Conservation (phyloP, 352 stramenopile species). For the Pythium folliculosum region DNA sequence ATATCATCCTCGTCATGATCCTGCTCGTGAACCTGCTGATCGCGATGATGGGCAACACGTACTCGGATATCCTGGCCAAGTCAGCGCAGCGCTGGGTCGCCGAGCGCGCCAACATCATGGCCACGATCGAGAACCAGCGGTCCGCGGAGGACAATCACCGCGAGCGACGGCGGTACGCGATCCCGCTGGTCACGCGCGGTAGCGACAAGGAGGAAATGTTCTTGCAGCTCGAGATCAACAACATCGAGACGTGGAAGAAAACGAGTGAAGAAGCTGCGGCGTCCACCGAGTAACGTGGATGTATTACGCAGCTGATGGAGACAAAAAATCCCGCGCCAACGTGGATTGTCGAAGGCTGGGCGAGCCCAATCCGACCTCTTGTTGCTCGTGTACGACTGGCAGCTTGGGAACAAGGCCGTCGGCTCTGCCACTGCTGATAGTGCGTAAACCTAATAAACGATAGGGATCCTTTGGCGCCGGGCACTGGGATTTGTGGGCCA, state of each 20-base stretch:
- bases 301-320: neutral
- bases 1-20: conserved; percentile 68
- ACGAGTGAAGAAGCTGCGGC: neutral
- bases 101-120: conserved; percentile 69
- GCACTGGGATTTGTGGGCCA: neutral
- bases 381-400: neutral
- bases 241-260: conserved; percentile 47
- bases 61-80: conserved; percentile 56
- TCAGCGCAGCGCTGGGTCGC: conserved; percentile 64
- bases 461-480: neutral
- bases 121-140: conserved; percentile 56
- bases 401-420: neutral
- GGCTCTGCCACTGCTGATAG: neutral
- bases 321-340: neutral
- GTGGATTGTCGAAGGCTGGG: neutral
- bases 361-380: neutral
- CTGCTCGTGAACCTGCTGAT: conserved; percentile 70
- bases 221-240: conserved; percentile 51
- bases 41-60: conserved; percentile 76
- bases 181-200: conserved; percentile 38
- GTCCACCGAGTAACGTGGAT: neutral
- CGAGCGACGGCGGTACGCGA: conserved; percentile 42
- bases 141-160: conserved; percentile 35
- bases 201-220: conserved; percentile 42
- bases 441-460: neutral